Conservation (phyloP, 2,329 filamentous ascomycete species). For the Pseudocercospora fuligena region DNA sequence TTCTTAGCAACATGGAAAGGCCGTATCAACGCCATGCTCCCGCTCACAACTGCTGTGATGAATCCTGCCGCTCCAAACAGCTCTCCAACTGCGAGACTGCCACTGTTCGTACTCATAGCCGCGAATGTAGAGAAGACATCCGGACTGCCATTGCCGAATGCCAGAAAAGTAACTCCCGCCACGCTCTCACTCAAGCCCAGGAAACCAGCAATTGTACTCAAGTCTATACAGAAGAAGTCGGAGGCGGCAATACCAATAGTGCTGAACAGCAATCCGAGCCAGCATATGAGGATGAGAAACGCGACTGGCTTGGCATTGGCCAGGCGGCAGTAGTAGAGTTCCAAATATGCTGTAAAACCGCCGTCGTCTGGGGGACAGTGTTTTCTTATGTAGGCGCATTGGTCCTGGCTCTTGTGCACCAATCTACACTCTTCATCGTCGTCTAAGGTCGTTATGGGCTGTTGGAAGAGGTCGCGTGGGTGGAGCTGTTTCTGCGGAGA, state of each 20-base stretch:
- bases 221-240: constrained; percentile 97
- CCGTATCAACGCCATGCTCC: constrained; percentile 94
- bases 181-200: constrained; percentile 94
- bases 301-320: constrained; percentile 71
- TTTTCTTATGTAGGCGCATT: constrained; percentile 82
- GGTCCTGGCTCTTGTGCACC: constrained; percentile 76
- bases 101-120: constrained; percentile 94
- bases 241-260: constrained; percentile 97
- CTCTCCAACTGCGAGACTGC: constrained; percentile 94
- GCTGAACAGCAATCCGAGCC: constrained; percentile 89
- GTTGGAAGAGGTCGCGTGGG: constrained; percentile 16
- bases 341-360: constrained; percentile 84
- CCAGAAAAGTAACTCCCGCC: constrained; percentile 93
- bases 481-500: constrained; percentile 10
- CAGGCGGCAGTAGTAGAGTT: constrained; percentile 86
- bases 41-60: constrained; percentile 94
- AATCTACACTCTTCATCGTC: constrained; percentile 69
- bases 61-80: constrained; percentile 93
- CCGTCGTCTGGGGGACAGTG: constrained; percentile 90
- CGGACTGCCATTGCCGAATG: constrained; percentile 96
- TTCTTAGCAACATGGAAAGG: constrained; percentile 90
- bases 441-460: constrained; percentile 14
- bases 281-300: constrained; percentile 77
- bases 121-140: constrained; percentile 99
- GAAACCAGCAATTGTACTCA: constrained; percentile 87